Percentiles rank a stretch among this genome's conserved stretches.
phyloP scores from a whole-genome alignment of 1,284 basidiomycete genomes.

The Tilletia caries region DNA sequence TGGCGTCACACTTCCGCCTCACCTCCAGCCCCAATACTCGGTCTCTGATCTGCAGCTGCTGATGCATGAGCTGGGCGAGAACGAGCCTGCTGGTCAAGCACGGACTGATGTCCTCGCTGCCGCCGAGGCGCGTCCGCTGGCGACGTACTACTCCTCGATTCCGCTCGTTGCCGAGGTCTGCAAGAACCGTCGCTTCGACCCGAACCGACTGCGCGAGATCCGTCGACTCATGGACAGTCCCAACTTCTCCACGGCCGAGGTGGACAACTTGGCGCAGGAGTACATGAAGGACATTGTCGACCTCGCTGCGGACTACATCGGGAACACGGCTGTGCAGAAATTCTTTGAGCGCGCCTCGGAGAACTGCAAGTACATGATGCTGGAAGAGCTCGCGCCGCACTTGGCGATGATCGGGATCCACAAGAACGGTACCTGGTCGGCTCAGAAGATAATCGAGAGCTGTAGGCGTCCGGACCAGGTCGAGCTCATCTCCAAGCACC shows the following conservation, averaged over 20 bases:
- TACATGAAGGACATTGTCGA: conserved; percentile 78
- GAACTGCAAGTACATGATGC: conserved; percentile 75
- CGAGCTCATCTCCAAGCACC: conserved; percentile 74
- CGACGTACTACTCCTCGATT: conserved; percentile 45
- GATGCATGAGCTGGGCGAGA: conserved; percentile 79
- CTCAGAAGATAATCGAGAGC: conserved; percentile 84
- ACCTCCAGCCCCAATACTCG: conserved; percentile 52
- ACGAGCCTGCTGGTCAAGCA: conserved; percentile 13
- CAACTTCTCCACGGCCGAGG: conserved; percentile 76
- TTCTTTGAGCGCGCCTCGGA: conserved; percentile 86
- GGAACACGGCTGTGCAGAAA: conserved; percentile 97
- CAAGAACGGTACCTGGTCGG: conserved; percentile 99
- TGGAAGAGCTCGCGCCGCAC: conserved; percentile 88
- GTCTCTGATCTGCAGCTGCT: conserved; percentile 79
- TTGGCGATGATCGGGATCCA: conserved; percentile 97
- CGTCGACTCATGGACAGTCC: conserved; percentile 82
- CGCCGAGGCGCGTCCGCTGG: conserved; percentile 70
- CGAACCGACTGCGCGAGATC: conserved; percentile 90
- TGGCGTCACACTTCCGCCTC: conserved; percentile 48
- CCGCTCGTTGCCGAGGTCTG: conserved; percentile 42
- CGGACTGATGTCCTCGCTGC: conserved; percentile 22
- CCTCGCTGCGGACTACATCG: conserved; percentile 95
- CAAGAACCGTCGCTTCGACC: conserved; percentile 68
- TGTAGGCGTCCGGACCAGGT: conserved; percentile 85
- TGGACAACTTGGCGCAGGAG: conserved; percentile 82